Percentiles rank a stretch among this genome's conserved stretches.
phyloP scores from a whole-genome alignment of 2,329 filamentous ascomycete species.

The Penicillium psychrosexuale region DNA sequence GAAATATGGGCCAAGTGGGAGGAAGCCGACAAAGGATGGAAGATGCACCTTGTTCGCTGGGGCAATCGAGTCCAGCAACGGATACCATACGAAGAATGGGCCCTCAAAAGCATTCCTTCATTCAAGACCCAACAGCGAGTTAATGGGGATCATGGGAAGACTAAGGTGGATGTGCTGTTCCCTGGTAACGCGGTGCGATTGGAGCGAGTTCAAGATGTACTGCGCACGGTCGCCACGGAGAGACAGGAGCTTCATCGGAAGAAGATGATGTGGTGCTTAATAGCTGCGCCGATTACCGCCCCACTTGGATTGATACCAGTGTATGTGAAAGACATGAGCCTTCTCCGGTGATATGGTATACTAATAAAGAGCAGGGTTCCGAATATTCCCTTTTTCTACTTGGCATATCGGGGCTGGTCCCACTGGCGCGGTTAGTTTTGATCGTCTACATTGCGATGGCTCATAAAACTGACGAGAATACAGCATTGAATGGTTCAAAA shows the following conservation, averaged over 20 bases:
- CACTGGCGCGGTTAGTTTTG: conserved; percentile 65
- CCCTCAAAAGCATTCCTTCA: conserved; percentile 87
- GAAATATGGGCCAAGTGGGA: conserved; percentile 85
- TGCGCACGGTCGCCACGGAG: conserved; percentile 72
- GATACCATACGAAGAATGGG: conserved; percentile 97
- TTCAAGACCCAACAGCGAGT: conserved; percentile 64
- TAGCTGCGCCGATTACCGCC: conserved; percentile 76
- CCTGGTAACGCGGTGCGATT: conserved; percentile 67
- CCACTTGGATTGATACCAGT: conserved; percentile 82
- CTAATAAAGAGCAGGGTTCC: conserved; percentile 61
- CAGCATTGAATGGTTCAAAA: conserved; percentile 74
- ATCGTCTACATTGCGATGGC: background rate
- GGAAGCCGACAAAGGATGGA: conserved; percentile 78
- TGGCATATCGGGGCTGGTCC: conserved; percentile 84
- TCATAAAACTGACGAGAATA: conserved; percentile 14
- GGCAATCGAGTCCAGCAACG: conserved; percentile 81
- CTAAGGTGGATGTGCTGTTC: conserved; percentile 67
- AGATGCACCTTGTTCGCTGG: conserved; percentile 78
- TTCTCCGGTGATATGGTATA: background rate
- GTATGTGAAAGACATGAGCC: conserved; percentile 51
- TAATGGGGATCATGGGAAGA: conserved; percentile 62
- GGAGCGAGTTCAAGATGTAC: conserved; percentile 61
- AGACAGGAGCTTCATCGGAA: conserved; percentile 72
- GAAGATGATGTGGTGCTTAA: conserved; percentile 74
- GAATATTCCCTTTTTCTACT: conserved; percentile 95